These are phyloP conservation scores for Dittrichia graveolens DNA, from an alignment of 129 eudicot genomes.

Conservation along the genomic window DNA sequence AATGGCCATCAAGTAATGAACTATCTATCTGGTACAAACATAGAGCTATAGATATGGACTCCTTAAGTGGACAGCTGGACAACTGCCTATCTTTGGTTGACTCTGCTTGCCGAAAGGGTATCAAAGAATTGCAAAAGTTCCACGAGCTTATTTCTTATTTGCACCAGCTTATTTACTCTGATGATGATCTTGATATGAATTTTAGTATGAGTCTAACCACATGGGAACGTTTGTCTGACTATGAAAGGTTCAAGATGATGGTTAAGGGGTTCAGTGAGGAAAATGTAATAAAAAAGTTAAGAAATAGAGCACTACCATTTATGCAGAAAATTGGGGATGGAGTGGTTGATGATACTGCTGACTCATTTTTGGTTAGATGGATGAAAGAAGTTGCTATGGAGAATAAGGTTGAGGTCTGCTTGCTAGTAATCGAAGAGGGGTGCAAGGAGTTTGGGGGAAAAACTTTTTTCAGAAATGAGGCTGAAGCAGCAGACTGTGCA, in stretches of 20 bases:
- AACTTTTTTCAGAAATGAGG: conserved; percentile 57
- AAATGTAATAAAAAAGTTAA: conserved; percentile 59
- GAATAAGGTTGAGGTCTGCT: conserved; percentile 71
- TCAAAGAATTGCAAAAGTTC: conserved; percentile 65
- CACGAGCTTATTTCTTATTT: conserved; percentile 60
- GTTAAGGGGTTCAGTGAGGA: conserved; percentile 73
- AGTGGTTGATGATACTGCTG: conserved; percentile 26
- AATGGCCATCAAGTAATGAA: conserved; percentile 74
- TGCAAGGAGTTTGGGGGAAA: conserved; percentile 48
- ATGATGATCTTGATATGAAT: conserved; percentile 50
- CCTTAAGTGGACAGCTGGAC: conserved; percentile 86
- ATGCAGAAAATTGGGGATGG: conserved; percentile 50
- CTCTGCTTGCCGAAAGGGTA: conserved; percentile 70
- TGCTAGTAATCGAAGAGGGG: conserved; percentile 76
- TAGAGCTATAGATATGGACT: conserved; percentile 88
- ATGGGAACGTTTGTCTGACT: conserved; percentile 81
- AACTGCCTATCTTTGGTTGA: conserved; percentile 76
- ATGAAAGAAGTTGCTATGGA: conserved; percentile 74
- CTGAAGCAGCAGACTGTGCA: conserved; percentile 70
- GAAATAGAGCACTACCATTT: conserved; percentile 69
- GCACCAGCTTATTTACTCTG: conserved; percentile 79
- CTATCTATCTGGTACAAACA: conserved; percentile 76
- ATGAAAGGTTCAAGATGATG: conserved; percentile 86
- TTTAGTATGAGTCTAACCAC: conserved; percentile 62
- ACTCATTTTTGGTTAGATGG: conserved; percentile 88